Base-by-base conservation (phyloP, 2,329 filamentous ascomycete species). In the Aureobasidium zeae region DNA sequence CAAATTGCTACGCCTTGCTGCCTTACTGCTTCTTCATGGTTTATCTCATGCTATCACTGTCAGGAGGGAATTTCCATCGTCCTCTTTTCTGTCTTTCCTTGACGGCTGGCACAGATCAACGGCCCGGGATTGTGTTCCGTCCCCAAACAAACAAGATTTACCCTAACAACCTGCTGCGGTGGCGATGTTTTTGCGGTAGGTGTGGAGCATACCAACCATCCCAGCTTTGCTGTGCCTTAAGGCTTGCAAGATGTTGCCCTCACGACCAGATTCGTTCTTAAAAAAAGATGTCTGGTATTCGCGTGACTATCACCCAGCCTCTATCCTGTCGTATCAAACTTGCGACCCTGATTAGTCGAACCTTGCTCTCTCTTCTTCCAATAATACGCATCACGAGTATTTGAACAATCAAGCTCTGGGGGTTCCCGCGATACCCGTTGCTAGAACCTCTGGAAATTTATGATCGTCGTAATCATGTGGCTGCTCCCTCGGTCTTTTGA, bases 391-490 rank as follows among this genome's bases (percentile, higher is more conserved):
- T n/a, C n/a, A n/a, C n/a, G n/a, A n/a, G n/a, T n/a, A n/a, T n/a
- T n/a, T n/a, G n/a, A n/a, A n/a, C n/a, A n/a, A 13, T 22, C 24
- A 37, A 35, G 42, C 32, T 45, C 13, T 26, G 33, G 33, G 43
- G 43, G 34, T n/a, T 45, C 43, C 34, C 43, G 43, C 33, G 34
- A 45, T 45, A 45, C 43, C 43, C 43, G 34, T 45, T 45, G 20
- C 25, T 20, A 41, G 20, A 32, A 13, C 43, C 16, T 36, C 19
- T 25, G 16, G 21, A 24, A 34, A 45, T 28, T 26, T 30, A 43
- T 43, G 39, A 43, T 43, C 39, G 39, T 43, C 39, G 28, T 20
- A 16, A 43, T 21, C 20, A 26, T 43, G 38, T 42, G 29, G 29
- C 38, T 42, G 29, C 38, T 28, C 22, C 7, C 30, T 34, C 30